These are phyloP conservation scores for Aspergillus saccharolyticus DNA, from an alignment of 495 filamentous ascomycete species.

Conservation along the genomic window DNA sequence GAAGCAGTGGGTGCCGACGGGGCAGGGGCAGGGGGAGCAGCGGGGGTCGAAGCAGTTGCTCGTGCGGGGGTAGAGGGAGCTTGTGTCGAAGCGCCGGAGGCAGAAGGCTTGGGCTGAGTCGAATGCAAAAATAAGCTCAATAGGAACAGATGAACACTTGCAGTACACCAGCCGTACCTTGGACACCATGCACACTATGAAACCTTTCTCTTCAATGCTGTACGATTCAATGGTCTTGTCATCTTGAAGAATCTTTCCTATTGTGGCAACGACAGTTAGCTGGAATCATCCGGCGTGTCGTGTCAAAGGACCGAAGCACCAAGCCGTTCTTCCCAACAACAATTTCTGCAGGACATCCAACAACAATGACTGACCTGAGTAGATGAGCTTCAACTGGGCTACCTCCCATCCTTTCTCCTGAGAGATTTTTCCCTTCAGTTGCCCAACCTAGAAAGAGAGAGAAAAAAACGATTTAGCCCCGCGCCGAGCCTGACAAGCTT, in stretches of 20 bases:
- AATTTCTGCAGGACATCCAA: conserved; percentile 7
- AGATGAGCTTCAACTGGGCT: conserved; percentile 88
- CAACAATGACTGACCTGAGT: conserved; percentile 66
- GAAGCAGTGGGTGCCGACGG: conserved; percentile 57
- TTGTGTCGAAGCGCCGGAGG: conserved; percentile 49
- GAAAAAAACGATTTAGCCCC: conserved; percentile 31
- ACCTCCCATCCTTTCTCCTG: conserved; percentile 89
- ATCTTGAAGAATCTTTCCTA: conserved; percentile 98
- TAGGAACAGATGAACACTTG: not conserved
- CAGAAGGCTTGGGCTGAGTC: conserved; percentile 62
- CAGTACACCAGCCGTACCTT: conserved; percentile 65
- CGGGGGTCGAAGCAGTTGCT: conserved; percentile 44
- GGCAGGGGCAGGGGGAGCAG: conserved; percentile 64
- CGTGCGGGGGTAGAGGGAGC: conserved; percentile 55
- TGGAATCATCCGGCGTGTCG: not conserved
- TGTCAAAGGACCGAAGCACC: not conserved
- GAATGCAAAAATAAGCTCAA: conserved; percentile 2
- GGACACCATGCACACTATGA: conserved; percentile 92
- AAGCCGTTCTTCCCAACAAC: not conserved
- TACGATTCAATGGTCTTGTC: conserved; percentile 91
- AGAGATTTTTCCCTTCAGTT: conserved; percentile 85
- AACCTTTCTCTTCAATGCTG: conserved; percentile 98
- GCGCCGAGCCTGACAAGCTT: conserved; percentile 15
- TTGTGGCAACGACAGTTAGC: conserved; percentile 11
- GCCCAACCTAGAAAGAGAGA: conserved; percentile 58